Evolutionary conservation across 805 yeast genomes (phyloP).

Genomic region (Komagataella ulmi): DNA sequence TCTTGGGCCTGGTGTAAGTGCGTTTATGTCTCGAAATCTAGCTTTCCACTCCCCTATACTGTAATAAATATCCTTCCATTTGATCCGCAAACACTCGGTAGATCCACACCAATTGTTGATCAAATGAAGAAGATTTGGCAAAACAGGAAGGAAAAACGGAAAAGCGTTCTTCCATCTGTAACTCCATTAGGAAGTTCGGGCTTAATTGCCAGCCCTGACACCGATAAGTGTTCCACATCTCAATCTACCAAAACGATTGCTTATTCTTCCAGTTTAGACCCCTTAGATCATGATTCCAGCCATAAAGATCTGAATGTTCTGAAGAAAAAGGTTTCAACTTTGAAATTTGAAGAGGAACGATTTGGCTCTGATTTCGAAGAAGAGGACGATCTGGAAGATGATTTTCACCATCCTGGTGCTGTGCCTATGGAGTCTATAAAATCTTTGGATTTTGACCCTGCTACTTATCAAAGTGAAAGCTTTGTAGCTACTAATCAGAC

Average conservation of each 20-base stretch:
- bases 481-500: background rate
- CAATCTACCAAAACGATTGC: background rate
- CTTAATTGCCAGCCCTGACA: background rate
- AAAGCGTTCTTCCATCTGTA: background rate
- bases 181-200: background rate
- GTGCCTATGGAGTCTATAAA: background rate
- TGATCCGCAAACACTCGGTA: background rate
- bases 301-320: too few species aligned
- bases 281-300: background rate
- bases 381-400: background rate
- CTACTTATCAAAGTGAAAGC: background rate
- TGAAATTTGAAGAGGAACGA: background rate
- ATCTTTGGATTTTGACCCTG: background rate
- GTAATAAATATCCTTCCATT: background rate
- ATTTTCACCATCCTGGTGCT: background rate
- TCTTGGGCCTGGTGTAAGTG: too few species aligned
- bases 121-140: background rate
- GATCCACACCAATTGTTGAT: background rate
- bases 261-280: background rate
- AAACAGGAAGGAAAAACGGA: background rate
- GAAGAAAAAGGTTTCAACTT: background rate
- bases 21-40: background rate
- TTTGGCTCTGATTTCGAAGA: background rate
- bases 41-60: background rate
- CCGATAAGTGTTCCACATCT: background rate